These are phyloP conservation scores for Wallacemonas sp. DNA, from an alignment of 208 protist genomes.

Conservation along the genomic window DNA sequence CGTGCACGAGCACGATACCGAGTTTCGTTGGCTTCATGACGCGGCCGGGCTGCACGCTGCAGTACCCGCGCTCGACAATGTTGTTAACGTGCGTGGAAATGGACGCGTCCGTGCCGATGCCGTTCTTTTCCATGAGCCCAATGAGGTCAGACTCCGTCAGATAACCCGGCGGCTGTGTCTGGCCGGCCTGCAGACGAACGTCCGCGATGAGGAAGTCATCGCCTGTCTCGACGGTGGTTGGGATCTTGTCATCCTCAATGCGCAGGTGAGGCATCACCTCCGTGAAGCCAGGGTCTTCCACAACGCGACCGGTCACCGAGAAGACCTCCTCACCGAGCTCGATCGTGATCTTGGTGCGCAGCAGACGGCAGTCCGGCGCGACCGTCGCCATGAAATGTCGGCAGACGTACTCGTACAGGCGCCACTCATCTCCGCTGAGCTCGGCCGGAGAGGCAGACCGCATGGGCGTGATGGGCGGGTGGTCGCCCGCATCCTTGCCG, in stretches of 20 bases:
- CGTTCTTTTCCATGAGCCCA: slow-evolving; percentile 96
- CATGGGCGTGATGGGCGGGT: slow-evolving; percentile 93
- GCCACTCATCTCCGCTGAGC: slow-evolving; percentile 83
- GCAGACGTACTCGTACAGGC: slow-evolving; percentile 88
- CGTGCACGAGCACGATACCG: slow-evolving; percentile 92
- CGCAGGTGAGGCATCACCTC: slow-evolving; percentile 74
- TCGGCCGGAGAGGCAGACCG: slow-evolving; percentile 49
- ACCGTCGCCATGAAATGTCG: slow-evolving; percentile 89
- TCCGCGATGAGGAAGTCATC: slow-evolving; percentile 80
- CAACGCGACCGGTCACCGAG: slow-evolving; percentile 60
- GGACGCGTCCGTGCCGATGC: slow-evolving; percentile 99
- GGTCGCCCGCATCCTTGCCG: slow-evolving; percentile 88
- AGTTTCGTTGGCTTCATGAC: slow-evolving; percentile 94
- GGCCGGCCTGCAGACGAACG: slow-evolving; percentile 71
- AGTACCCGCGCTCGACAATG: slow-evolving; percentile 93
- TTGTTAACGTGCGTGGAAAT: slow-evolving; percentile 98
- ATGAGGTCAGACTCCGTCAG: slow-evolving; percentile 98
- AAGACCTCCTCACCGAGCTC: slow-evolving; percentile 82
- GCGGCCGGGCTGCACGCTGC: slow-evolving; percentile 73
- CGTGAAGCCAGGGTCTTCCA: slow-evolving; percentile 86
- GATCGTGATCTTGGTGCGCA: slow-evolving; percentile 69
- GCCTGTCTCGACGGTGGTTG: slow-evolving; percentile 51
- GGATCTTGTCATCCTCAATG: slow-evolving; percentile 78
- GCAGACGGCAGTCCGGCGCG: slow-evolving; percentile 74
- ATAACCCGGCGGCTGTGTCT: slow-evolving; percentile 93